Base-by-base conservation (phyloP, 129 eudicot genomes). In the Heracleum sosnowskyi region DNA sequence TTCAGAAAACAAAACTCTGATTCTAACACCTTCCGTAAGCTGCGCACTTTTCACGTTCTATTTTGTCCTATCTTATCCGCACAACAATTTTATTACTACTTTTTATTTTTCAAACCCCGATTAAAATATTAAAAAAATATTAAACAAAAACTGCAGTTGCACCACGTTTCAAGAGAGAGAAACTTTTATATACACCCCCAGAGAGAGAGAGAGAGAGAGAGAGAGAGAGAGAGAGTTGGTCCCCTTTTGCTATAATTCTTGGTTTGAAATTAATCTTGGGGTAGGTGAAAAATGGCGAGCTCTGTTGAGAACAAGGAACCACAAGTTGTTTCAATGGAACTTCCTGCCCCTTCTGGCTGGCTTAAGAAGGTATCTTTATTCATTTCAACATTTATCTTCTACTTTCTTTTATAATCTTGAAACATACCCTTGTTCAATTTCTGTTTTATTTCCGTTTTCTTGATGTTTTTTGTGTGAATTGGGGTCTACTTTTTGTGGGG, bases 291-390 rank as follows among this genome's bases (percentile, higher is more conserved):
- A 87, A 91, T 91, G 96, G 89, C 93, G 79, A 90, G 86, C 80
- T 80, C 79, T 41, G 83, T 63, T 60, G 81, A 82, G 78, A 81
- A 49, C 73, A 49, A 53, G 33, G 91, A 89, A 35, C 92, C 86
- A 18, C 60, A 55, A 66, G 89, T 79, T 84, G 85, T 86, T 42
- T 86, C 91, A 60, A 24, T 91, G 88, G 96, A 91, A 82, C 96
- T 91, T 73, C 89, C 96, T 81, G 93, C 96, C 75, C 96, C 96
- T 85, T 39, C 87, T 82, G 93, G 93, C 28, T 91, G 96, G 96
- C 82, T 83, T 78, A 91, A 91, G 74, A 86, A 81, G 96, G 96
- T 91, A n/a, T 73, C 26, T 73, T 28, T 42, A 29, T 81, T 49
- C 74, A 81, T 85, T 76, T 86, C 74, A 31, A 69, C 44, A 34